A percentile compares a stretch with the other conserved stretches of the same genome.
These are phyloP conservation scores for Thymus quinquecostatus DNA, from an alignment of 257 asterid species.

Conservation along the genomic window DNA sequence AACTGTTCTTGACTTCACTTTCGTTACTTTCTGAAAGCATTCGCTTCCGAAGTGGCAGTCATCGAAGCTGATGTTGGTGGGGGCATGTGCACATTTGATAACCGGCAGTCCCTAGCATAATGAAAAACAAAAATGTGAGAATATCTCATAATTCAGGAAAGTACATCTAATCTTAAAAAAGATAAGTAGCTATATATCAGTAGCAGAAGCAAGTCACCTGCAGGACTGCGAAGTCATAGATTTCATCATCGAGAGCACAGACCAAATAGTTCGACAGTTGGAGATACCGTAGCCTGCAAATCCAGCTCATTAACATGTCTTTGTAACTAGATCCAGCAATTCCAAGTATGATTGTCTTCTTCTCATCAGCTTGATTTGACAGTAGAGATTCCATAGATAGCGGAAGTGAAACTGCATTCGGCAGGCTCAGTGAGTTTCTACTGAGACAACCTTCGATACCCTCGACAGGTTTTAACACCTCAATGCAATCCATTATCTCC, in stretches of 20 bases:
- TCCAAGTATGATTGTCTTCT: conserved; percentile 74
- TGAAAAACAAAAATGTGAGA: background rate
- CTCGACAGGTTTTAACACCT: conserved; percentile 39
- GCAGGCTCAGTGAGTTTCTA: conserved; percentile 35
- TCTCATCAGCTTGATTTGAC: conserved; percentile 59
- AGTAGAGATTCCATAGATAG: conserved; percentile 62
- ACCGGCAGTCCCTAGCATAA: conserved; percentile 83
- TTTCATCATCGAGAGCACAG: conserved; percentile 78
- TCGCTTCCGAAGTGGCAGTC: conserved; percentile 93
- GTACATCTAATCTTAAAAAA: background rate
- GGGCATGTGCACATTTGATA: conserved; percentile 59
- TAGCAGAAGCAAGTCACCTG: conserved; percentile 57
- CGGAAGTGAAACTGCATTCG: conserved; percentile 49
- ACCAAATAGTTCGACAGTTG: conserved; percentile 67
- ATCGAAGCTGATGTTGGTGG: conserved; percentile 79
- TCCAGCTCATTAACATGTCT: conserved; percentile 99
- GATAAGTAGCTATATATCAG: background rate
- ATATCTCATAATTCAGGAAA: background rate
- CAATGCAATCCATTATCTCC: conserved; percentile 50
- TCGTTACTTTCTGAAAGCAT: conserved; percentile 90
- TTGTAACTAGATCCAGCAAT: conserved; percentile 88
- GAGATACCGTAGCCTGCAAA: conserved; percentile 71
- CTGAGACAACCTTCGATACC: conserved; percentile 44
- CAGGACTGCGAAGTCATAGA: conserved; percentile 69
- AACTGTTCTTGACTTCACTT: conserved; percentile 89